Conservation (phyloP, 176 grass and related monocot genomes). For the Avena eriantha region DNA sequence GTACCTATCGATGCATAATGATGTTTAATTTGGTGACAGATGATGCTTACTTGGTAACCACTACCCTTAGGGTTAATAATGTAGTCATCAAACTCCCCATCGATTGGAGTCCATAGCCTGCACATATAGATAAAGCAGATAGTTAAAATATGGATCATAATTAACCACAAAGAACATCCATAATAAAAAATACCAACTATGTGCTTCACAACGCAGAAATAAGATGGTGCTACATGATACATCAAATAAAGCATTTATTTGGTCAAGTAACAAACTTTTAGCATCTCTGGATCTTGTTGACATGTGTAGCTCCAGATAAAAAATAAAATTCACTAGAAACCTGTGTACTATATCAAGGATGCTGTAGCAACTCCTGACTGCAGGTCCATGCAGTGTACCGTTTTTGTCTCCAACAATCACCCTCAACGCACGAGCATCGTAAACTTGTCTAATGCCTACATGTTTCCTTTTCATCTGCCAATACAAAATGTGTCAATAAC, state of each 20-base stretch:
- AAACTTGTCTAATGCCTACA: constrained; percentile 81
- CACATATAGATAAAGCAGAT: constrained; percentile 23
- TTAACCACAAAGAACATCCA: constrained; percentile 4
- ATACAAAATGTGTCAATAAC: constrained; percentile 42
- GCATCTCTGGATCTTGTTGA: constrained; percentile 15
- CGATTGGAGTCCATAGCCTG: constrained; percentile 96
- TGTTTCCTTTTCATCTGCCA: constrained; percentile 94
- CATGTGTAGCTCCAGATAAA: constrained; percentile 17
- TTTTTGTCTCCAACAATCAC: constrained; percentile 97
- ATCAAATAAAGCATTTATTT: constrained; percentile 23
- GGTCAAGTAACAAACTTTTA: constrained; percentile 19
- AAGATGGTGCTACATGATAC: background rate
- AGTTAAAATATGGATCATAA: constrained; percentile 38
- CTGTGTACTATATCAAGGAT: constrained; percentile 95
- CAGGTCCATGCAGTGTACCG: constrained; percentile 91
- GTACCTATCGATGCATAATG: constrained; percentile 15
- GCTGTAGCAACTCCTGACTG: constrained; percentile 87
- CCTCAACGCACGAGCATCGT: constrained; percentile 92
- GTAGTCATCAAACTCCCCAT: constrained; percentile 99
- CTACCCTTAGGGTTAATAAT: constrained; percentile 97
- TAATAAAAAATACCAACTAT: background rate
- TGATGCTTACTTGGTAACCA: constrained; percentile 92
- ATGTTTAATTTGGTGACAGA: constrained; percentile 31
- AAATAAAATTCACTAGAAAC: constrained; percentile 48
- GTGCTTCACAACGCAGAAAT: constrained; percentile 6